Evolutionary conservation across 2,329 filamentous ascomycete species (phyloP), one percentile per base, ranked within the genome.

Genomic region (Exophiala aquamarina): DNA sequence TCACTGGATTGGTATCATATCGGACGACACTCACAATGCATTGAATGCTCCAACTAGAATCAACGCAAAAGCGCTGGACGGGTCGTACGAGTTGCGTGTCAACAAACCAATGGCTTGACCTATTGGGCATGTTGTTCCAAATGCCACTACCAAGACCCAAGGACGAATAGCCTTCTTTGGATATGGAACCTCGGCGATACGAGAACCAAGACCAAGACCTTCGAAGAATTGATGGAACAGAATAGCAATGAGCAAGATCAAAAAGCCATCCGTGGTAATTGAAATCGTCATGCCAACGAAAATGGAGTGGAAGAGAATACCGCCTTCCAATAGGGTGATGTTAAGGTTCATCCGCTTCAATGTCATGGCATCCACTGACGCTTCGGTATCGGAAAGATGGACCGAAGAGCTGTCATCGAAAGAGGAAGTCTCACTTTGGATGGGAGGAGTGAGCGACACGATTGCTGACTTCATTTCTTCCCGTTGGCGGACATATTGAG

Each of bases 211-310:
- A 0, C 89, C 89, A 6, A 94, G 81, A 2, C 89, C 89, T 69
- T 95, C 89, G 56, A 95, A 95, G 1, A 86, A 89, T 70, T 95
- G 86, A 62, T 92, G 87, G 67, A 92, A 90, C 53, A 81, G 81
- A 53, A 92, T 89, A 40, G 87, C 87, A 26, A 90, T 75, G 0
- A 92, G 73, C 55, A 92, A 87, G 11, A 91, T 84, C 31, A 88
- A 72, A 61, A 92, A 92, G 1, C 85, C 81, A 0, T 86, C 83
- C 0, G 86, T 89, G 1, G 87, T 83, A 1, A 92, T 87, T 1
- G 85, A 89, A 21, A 92, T 76, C 3, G 87, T 86, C 86, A 92
- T 90, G 52, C 87, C 87, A 57, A 92, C 91, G 61, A 92, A 92
- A 44, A 92, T 76, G 61, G 82, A 87, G 70, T 92, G 87, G 63